A percentile compares a stretch with the other conserved stretches of the same genome.
phyloP scores from a whole-genome alignment of 1,284 basidiomycete species.

The Ustilago curta region DNA sequence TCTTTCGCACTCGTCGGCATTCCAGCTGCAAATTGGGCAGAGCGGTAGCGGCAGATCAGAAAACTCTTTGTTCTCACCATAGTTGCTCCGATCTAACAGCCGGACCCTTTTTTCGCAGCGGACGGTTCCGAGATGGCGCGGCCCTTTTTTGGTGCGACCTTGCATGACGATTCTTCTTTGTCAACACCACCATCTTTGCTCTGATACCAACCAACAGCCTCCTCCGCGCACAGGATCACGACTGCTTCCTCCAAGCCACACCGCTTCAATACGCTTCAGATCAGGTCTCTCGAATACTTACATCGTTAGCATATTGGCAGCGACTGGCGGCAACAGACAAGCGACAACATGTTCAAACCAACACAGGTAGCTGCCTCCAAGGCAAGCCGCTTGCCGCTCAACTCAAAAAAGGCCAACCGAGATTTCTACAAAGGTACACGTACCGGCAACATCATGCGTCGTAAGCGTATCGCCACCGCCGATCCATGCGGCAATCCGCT shows the following conservation, averaged over 20 bases:
- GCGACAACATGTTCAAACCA: slow-evolving; percentile 55
- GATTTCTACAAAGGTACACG: slow-evolving; percentile 69
- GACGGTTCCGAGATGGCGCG: slow-evolving; percentile 40
- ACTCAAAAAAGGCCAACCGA: slow-evolving; percentile 66
- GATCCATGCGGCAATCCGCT: slow-evolving; percentile 59
- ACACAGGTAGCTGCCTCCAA: slow-evolving; percentile 59
- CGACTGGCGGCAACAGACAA: background rate
- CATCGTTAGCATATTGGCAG: no score
- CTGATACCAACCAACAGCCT: background rate
- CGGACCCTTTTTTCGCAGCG: background rate
- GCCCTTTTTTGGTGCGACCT: slow-evolving; percentile 14
- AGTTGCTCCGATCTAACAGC: slow-evolving; percentile 12
- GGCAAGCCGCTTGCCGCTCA: slow-evolving; percentile 66
- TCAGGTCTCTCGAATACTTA: no score
- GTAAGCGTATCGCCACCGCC: slow-evolving; percentile 65
- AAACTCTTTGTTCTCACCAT: background rate
- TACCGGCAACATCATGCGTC: slow-evolving; percentile 65
- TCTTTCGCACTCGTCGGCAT: background rate
- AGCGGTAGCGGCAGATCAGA: background rate
- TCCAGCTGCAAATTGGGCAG: background rate
- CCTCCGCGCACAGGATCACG: background rate
- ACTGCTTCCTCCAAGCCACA: background rate
- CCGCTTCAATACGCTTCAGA: no score
- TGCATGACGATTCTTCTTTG: slow-evolving; percentile 23
- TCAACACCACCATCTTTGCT: background rate